These are phyloP conservation scores for Pholiota microspora DNA, from an alignment of 768 basidiomycete species.

Conservation along the genomic window DNA sequence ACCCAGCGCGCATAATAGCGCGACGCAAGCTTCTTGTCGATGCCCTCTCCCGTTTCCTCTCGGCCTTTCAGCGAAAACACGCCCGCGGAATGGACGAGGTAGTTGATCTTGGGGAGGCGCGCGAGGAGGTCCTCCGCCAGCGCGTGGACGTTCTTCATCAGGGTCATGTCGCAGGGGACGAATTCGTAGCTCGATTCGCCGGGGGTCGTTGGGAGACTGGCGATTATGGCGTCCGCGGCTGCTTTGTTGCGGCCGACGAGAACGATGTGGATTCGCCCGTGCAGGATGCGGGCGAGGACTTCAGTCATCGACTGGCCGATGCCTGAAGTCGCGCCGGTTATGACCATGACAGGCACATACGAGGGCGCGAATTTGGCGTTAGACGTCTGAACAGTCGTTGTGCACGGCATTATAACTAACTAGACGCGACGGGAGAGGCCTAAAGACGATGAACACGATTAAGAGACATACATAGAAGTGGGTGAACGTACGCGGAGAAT, in stretches of 20 bases:
- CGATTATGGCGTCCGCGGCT: conserved; percentile 35
- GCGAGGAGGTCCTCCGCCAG: conserved; percentile 26
- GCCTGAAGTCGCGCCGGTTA: conserved; percentile 27
- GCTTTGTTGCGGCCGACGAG: conserved; percentile 37
- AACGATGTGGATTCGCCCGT: conserved; percentile 42
- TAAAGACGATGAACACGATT: too few species aligned
- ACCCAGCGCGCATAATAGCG: conserved; percentile 37
- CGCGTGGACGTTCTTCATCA: conserved; percentile 37
- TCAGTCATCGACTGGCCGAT: conserved; percentile 35
- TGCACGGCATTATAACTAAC: too few species aligned
- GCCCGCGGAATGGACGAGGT: conserved; percentile 33
- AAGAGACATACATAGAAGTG: too few species aligned
- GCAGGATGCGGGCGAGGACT: conserved; percentile 32
- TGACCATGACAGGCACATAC: conserved; percentile 25
- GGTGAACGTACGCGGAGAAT: too few species aligned
- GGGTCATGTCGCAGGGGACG: conserved; percentile 35
- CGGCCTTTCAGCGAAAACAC: conserved; percentile 26
- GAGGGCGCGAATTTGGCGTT: conserved; percentile 24
- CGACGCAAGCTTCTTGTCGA: conserved; percentile 34
- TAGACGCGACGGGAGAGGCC: too few species aligned
- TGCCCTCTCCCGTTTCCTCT: conserved; percentile 36
- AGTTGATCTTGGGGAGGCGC: conserved; percentile 38
- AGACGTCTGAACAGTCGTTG: conserved; percentile 10
- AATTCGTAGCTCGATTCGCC: conserved; percentile 30
- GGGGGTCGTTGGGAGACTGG: conserved; percentile 17